These are phyloP conservation scores for Gigaspora rosea DNA, from an alignment of 192 early-diverging fungal species.

Conservation along the genomic window DNA sequence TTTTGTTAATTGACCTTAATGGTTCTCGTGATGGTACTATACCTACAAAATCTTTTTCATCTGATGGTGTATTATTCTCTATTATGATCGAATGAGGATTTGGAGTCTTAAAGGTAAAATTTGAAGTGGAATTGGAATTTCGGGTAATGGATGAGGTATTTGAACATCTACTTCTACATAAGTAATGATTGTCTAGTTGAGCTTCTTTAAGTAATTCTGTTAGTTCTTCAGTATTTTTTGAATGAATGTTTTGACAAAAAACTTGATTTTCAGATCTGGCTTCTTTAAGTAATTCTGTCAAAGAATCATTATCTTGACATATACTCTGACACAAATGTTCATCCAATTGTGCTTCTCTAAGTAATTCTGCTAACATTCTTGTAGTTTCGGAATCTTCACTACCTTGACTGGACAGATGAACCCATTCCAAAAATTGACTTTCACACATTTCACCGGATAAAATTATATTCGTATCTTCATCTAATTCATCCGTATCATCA, in stretches of 20 bases:
- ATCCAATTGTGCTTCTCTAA: constrained; percentile 23
- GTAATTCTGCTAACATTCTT: not conserved
- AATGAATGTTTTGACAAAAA: not conserved
- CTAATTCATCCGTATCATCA: constrained; percentile 6
- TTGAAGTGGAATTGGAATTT: too few relatives aligned
- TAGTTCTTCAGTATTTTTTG: not conserved
- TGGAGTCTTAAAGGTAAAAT: too few relatives aligned
- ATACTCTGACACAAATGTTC: not conserved
- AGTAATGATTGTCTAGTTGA: constrained; percentile 11
- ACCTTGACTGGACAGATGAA: constrained; percentile 9
- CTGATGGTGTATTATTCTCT: too few relatives aligned
- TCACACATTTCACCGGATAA: not conserved
- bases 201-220: constrained; percentile 14
- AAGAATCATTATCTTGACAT: not conserved
- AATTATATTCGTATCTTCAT: not conserved
- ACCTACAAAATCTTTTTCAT: too few relatives aligned
- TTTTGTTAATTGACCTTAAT: too few relatives aligned
- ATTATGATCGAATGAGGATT: too few relatives aligned
- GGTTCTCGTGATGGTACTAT: too few relatives aligned
- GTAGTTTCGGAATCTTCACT: not conserved
- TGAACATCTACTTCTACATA: not conserved
- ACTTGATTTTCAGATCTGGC: not conserved
- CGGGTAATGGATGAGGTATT: too few relatives aligned
- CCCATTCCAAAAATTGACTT: constrained; percentile 16
- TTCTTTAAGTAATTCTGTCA: not conserved